Base-by-base conservation (phyloP, 768 basidiomycete genomes). In the Mycena venus region DNA sequence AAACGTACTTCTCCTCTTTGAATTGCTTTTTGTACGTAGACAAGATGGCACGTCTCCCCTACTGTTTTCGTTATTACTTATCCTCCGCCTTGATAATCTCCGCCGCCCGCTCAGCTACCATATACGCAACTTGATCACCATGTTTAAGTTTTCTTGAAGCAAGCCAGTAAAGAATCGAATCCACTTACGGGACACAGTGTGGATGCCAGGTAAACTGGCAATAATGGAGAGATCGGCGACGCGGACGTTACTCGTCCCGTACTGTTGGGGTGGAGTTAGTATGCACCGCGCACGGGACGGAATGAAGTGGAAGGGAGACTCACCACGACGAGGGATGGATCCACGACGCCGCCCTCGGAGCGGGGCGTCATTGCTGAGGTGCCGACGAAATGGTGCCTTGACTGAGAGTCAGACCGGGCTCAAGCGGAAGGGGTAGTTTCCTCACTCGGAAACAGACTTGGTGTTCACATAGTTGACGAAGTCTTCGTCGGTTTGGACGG, bases 201-300 rank as follows among this genome's bases (percentile, higher is more conserved):
- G 83, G 12, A 80, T 76, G 1, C 78, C 78, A 31, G 82, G 73
- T 12, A 81, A 81, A 49, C 84, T 71, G 5, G 86, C 85, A 4
- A 85, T 63, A 55, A 87, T 70, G 11, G 84, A 85, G 2, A 84
- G 66, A 70, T 87, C 87, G 11, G 83, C 86, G 31, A 88, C 85
- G 9, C 87, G 84, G 15, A 88, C 38, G 68, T 87, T 87, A 29
- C 72, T 76, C 1, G 85, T 85, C 15, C 86, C 86, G 69, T 87
- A 86, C 73, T 75, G 31, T 6, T 36, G 10, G 12, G 12, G n/a
- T 29, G 4, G 14, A 27, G 8, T 55, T 12, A 56, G 19, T 10
- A 6, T n/a, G 32, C 19, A 32, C 15, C 4, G 14, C 23, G 21
- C 10, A 8, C 10, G 63, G 31, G 19, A 17, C 36, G 19, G 11